phyloP scores from a whole-genome alignment of 129 eudicot species.

The Erigeron canadensis region DNA sequence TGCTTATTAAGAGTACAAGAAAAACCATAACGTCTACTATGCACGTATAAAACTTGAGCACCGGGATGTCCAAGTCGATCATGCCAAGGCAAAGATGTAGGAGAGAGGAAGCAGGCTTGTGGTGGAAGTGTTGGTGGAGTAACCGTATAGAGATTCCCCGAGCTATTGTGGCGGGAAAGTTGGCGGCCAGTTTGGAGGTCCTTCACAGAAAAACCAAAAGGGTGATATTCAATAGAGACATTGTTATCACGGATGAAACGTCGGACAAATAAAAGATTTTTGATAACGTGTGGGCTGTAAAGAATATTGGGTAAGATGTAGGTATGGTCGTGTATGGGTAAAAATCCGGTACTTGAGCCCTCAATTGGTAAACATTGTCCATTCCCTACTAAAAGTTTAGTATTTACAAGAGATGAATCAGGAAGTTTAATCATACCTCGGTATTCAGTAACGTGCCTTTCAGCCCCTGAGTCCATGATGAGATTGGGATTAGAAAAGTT shows the following conservation, averaged over 20 bases:
- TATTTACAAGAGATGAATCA: background rate
- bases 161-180: slow-evolving; percentile 3
- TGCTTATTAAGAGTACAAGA: background rate
- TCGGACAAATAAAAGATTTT: background rate
- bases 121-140: background rate
- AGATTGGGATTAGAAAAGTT: background rate
- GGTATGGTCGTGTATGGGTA: background rate
- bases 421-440: background rate
- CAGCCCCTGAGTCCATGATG: background rate
- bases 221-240: background rate
- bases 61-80: background rate
- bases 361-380: background rate
- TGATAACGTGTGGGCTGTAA: background rate
- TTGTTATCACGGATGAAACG: background rate
- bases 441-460: background rate
- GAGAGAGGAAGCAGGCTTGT: too few species aligned
- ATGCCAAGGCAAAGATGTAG: too few species aligned
- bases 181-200: background rate
- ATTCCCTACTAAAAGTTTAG: background rate
- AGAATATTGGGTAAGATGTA: background rate
- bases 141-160: background rate
- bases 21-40: background rate
- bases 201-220: too few species aligned
- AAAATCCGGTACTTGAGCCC: background rate
- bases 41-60: background rate